Base-by-base conservation (phyloP, 441 rosid species). In the Raphanus hybrid region DNA sequence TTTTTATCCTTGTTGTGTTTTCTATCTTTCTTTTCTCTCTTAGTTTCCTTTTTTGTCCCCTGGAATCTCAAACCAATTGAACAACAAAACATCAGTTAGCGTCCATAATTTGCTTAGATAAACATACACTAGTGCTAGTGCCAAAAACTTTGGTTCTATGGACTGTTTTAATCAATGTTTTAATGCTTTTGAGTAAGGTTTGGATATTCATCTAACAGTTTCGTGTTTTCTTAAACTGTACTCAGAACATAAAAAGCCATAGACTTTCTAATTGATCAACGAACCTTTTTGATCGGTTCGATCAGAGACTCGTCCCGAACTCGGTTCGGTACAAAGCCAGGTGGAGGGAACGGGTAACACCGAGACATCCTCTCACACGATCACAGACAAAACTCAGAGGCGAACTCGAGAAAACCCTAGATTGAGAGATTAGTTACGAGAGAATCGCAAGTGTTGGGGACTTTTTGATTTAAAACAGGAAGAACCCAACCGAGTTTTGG, bases 311-410 rank as follows among this genome's bases (percentile, higher is more conserved):
- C 82, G 16, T 86, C 87, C 75, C 78, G 16, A 6, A 8, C n/a
- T 61, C 6, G 9, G 64, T 27, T 12, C 14, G 2, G 78, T 61
- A 60, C 83, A 66, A 82, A 85, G 54, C 89, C 88, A 18, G 84
- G 85, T 7, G 89, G 91, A 37, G 90, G 89, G 78, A 69, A 89
- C 68, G 86, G 86, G 74, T 71, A 88, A 75, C 91, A 88, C 73
- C 91, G 85, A 57, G 91, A 89, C 94, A 89, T 87, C n/a, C 48
- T 14, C 78, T 59, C 39, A 60, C 68, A 67, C 55, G 59, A 67
- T 72, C 64, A 54, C 73, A 58, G 14, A 59, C 5, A 6, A 9
- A 9, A 16, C 20, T 7, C 12, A 8, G 12, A 55, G 11, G 43
- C 43, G 10, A 37, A 37, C 43, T 8, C 43, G 48, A 9, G 71